Evolutionary conservation across 2,329 filamentous ascomycete species (phyloP), one percentile per base, ranked within the genome.

Genomic region (Tolypocladium pustulatum): DNA sequence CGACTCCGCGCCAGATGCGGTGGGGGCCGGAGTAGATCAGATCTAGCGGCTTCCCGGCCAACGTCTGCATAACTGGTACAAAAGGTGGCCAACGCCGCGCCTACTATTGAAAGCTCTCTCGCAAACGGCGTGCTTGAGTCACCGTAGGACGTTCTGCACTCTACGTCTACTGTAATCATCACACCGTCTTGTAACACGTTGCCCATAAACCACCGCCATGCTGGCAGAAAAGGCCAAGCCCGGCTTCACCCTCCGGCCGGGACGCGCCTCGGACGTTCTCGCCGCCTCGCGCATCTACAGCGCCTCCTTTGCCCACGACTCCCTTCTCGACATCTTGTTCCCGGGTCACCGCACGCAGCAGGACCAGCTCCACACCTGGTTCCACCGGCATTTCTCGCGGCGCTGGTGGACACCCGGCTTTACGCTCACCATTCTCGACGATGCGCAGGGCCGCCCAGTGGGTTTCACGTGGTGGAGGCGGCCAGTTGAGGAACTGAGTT

Each of bases 391-490:
- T 51, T 72, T 73, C 53, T 59, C 62, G 54, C 40, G 63, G 25
- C 66, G 72, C 34, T 73, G 67, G 59, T 75, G 72, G 72, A 66
- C 66, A 1, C 61, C 65, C 4, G 68, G 71, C 25, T 74, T 68
- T 55, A 40, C 63, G 53, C 65, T 75, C 22, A 65, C 66, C 22
- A 63, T 69, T 51, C 55, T 68, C 52, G 63, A 60, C 32, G 59
- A 65, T 4, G 56, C 20, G 52, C 53, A 13, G 13, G 61, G 59
- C 8, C 59, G 37, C 7, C 30, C 69, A 6, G 68, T 69, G 7
- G 73, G 63, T 1, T 71, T 73, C 49, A 60, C 69, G 7, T 75
- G 70, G 68, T 73, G 72, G 69, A 67, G 71, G 59, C 64, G 64
- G 27, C 70, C 71, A 3, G 49, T 41, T 2, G 59, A 58, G 9